Evolutionary conservation across 805 yeast species (phyloP), one percentile per base, ranked within the genome.

Genomic region (Saccharomyces kudriavzevii): DNA sequence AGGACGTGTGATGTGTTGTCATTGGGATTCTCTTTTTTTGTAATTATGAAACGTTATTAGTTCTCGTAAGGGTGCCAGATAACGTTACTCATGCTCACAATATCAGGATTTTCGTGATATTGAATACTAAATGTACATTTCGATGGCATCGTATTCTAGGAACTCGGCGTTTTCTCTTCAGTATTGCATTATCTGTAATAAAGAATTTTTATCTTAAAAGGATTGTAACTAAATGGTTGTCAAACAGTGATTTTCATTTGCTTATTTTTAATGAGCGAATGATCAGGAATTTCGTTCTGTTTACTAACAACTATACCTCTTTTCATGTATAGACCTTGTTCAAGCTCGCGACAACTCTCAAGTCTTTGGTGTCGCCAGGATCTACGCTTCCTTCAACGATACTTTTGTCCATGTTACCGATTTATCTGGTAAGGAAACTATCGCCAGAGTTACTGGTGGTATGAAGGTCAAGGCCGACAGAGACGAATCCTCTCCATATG

Each of bases 391-490:
- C 65, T 90, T 91, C 85, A 94, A 94, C 87, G 99, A 94, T 83
- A 94, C 99, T 65, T 94, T 94, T 81, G 99, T 94, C 71, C 99
- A 94, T 79, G 94, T 94, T 71, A 94, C 99, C 72, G 99, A 94
- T 84, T 82, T 91, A 70, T 89, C 98, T 72, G 99, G 99, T 80
- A 94, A 92, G 80, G 99, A 95, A 83, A 94, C 99, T 81, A 92
- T 94, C 75, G 85, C 96, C 83, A 90, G 98, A 83, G 97, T 94
- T 71, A 94, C 99, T 74, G 99, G 99, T 85, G 99, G 99, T 81
- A 94, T 94, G 99, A 94, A 94, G 85, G 99, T 94, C 79, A 94
- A 94, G 86, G 99, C 99, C 73, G 99, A 94, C 84, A 89, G 98
- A 84, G 99, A 95, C 78, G 99, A 94, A 85, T 92, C 98, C 62